Conservation (phyloP, 345 rosid species). For the Ceriops tagal region DNA sequence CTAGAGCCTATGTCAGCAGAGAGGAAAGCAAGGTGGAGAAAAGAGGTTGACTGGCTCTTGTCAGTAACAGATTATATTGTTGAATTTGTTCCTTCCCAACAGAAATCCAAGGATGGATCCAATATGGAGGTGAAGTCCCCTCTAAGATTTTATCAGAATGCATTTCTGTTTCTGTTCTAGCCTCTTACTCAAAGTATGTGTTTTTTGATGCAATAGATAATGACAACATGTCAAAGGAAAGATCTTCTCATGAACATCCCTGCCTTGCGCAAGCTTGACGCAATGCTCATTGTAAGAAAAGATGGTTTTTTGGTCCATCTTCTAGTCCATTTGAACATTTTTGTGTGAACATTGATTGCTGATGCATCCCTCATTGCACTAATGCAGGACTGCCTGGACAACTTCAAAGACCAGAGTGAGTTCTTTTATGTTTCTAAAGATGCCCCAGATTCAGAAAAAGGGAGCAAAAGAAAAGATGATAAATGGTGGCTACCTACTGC, state of each 20-base stretch:
- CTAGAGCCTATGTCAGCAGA: slow-evolving; percentile 42
- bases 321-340: neutral
- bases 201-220: slow-evolving; percentile 46
- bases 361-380: neutral
- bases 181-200: neutral
- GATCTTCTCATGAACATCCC: slow-evolving; percentile 95
- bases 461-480: slow-evolving; percentile 55
- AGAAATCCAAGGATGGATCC: slow-evolving; percentile 32
- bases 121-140: slow-evolving; percentile 28
- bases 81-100: slow-evolving; percentile 44
- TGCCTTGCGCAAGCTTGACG: slow-evolving; percentile 85
- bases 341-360: neutral
- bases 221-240: slow-evolving; percentile 71
- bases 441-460: slow-evolving; percentile 60
- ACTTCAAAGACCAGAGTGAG: slow-evolving; percentile 68
- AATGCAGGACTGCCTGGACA: slow-evolving; percentile 68
- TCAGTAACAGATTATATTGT: slow-evolving; percentile 41
- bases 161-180: neutral
- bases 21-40: slow-evolving; percentile 42
- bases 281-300: slow-evolving; percentile 84
- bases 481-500: slow-evolving; percentile 91
- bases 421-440: slow-evolving; percentile 61
- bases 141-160: neutral
- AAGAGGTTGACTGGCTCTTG: slow-evolving; percentile 39
- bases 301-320: neutral